phyloP scores from a whole-genome alignment of 768 basidiomycete species.

The Rickenella mellea region DNA sequence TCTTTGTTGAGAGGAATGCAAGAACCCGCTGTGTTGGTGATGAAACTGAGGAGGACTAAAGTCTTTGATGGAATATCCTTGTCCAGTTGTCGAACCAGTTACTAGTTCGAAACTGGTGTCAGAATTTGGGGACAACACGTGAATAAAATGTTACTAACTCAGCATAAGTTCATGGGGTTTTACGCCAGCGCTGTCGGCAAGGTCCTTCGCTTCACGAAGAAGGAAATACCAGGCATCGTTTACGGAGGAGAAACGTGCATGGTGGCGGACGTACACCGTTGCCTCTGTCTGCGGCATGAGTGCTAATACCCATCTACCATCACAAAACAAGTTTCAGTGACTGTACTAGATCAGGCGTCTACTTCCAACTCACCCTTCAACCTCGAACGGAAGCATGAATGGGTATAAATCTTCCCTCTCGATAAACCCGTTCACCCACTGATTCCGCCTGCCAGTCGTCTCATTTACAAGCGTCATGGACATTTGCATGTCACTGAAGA shows the following conservation, averaged over 20 bases:
- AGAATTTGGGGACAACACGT: neutral
- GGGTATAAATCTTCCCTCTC: slow-evolving; percentile 22
- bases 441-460: slow-evolving; percentile 24
- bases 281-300: slow-evolving; percentile 27
- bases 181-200: slow-evolving; percentile 24
- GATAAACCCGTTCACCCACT: slow-evolving; percentile 25
- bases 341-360: neutral
- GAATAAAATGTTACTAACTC: slow-evolving; percentile 18
- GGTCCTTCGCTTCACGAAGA: slow-evolving; percentile 19
- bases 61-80: slow-evolving; percentile 30
- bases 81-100: slow-evolving; percentile 29
- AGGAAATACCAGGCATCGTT: slow-evolving; percentile 31
- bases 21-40: slow-evolving; percentile 11
- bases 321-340: neutral
- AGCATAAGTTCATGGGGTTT: slow-evolving; percentile 32
- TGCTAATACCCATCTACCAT: slow-evolving; percentile 33
- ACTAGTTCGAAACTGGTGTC: slow-evolving; percentile 16
- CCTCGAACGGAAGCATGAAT: slow-evolving; percentile 22
- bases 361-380: slow-evolving; percentile 20
- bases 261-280: slow-evolving; percentile 30
- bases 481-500: slow-evolving; percentile 12
- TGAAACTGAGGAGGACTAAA: slow-evolving; percentile 9
- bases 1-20: slow-evolving; percentile 5
- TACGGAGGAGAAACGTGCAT: slow-evolving; percentile 15
- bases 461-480: slow-evolving; percentile 9